Percentiles rank a stretch among this genome's conserved stretches.
Evolutionary conservation across 2,329 filamentous ascomycete species (phyloP).

Genomic region (Dactylellina parvicollis): DNA sequence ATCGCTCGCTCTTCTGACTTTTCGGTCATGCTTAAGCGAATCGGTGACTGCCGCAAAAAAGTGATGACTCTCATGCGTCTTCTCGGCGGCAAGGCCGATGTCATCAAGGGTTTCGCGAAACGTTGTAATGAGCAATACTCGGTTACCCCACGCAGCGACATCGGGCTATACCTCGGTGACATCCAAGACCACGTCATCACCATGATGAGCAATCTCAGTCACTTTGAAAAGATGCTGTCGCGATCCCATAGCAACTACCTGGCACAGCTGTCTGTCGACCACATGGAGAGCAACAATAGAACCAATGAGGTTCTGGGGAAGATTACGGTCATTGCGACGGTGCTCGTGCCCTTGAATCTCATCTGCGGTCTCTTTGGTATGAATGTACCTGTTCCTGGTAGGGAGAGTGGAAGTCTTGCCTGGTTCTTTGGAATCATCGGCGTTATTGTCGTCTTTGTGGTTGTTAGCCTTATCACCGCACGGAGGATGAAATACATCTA

Average conservation of each 20-base stretch:
- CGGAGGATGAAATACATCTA: slow-evolving; percentile 43
- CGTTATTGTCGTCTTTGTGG: slow-evolving; percentile 43
- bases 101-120: slow-evolving; percentile 99
- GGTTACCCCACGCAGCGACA: slow-evolving; percentile 91
- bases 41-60: slow-evolving; percentile 94
- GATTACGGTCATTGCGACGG: slow-evolving; percentile 93
- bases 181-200: slow-evolving; percentile 99
- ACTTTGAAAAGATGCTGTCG: slow-evolving; percentile 94
- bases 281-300: slow-evolving; percentile 94
- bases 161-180: slow-evolving; percentile 95
- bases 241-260: slow-evolving; percentile 96
- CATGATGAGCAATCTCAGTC: slow-evolving; percentile 94
- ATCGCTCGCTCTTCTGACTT: slow-evolving; percentile 80
- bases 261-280: slow-evolving; percentile 79
- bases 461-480: slow-evolving; percentile 35
- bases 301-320: slow-evolving; percentile 95
- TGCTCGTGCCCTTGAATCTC: slow-evolving; percentile 98
- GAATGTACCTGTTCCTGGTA: slow-evolving; percentile 96
- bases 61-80: slow-evolving; percentile 95
- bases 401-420: slow-evolving; percentile 78
- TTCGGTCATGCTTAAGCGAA: slow-evolving; percentile 86
- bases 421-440: slow-evolving; percentile 75
- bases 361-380: slow-evolving; percentile 98
- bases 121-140: slow-evolving; percentile 98
- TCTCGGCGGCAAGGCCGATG: slow-evolving; percentile 95